Conservation (phyloP, 495 filamentous ascomycete genomes). For the Aspergillus funiculosus region DNA sequence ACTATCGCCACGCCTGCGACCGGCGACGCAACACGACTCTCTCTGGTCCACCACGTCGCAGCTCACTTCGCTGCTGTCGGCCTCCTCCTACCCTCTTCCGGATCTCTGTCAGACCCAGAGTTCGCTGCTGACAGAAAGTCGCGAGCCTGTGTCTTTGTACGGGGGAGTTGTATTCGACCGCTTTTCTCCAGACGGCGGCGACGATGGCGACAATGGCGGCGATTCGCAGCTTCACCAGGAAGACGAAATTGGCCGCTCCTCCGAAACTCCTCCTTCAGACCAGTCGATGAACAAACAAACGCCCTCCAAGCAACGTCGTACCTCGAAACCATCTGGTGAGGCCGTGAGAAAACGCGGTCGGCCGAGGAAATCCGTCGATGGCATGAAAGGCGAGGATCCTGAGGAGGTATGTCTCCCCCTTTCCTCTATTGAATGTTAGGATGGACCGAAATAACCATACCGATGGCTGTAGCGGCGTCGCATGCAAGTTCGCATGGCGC, state of each 20-base stretch:
- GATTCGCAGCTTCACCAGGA: not conserved
- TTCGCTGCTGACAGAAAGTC: not conserved
- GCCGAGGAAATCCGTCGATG: conserved; percentile 14
- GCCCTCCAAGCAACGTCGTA: conserved; percentile 9
- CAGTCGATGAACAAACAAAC: conserved; percentile 5
- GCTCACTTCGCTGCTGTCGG: no score
- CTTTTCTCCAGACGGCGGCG: no score
- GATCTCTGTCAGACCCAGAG: no score
- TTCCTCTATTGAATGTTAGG: not conserved
- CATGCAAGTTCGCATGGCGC: conserved; percentile 82
- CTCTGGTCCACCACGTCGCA: no score
- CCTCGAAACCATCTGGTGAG: conserved; percentile 1
- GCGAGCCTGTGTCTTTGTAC: not conserved
- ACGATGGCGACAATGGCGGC: not conserved
- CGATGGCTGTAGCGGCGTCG: conserved; percentile 56
- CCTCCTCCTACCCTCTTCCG: no score
- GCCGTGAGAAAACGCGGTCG: conserved; percentile 19
- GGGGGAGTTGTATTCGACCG: not conserved
- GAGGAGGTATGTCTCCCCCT: conserved; percentile 20
- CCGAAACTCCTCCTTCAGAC: not conserved
- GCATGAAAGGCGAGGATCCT: conserved; percentile 14
- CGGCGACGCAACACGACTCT: no score
- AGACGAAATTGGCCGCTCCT: not conserved
- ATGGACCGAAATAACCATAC: not conserved
- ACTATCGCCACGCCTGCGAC: no score